Conservation (phyloP, 1,284 basidiomycete species). For the Ganoderma lucidum region DNA sequence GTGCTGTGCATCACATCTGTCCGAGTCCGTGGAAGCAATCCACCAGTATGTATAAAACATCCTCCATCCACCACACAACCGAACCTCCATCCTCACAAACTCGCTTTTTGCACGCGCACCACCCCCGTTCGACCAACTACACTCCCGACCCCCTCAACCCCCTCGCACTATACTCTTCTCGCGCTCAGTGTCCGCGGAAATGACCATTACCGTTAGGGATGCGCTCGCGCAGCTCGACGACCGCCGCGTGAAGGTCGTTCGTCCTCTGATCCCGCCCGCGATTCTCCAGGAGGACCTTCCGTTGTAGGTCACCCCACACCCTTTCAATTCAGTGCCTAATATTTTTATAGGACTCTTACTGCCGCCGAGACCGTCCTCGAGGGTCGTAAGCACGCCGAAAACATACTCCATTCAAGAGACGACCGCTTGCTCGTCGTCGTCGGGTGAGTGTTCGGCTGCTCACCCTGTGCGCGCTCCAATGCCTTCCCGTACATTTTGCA, state of each 20-base stretch:
- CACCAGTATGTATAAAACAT: slow-evolving; percentile 33
- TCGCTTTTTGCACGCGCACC: slow-evolving; percentile 4
- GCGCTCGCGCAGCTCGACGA: slow-evolving; percentile 88
- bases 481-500: not conserved
- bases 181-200: slow-evolving; percentile 46
- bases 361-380: slow-evolving; percentile 87
- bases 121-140: slow-evolving; percentile 2
- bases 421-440: slow-evolving; percentile 91
- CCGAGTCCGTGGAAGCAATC: slow-evolving; percentile 7
- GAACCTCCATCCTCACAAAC: slow-evolving; percentile 13
- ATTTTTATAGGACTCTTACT: slow-evolving; percentile 59
- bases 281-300: slow-evolving; percentile 91
- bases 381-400: slow-evolving; percentile 83
- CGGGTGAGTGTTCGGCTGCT: slow-evolving; percentile 59
- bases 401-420: slow-evolving; percentile 84
- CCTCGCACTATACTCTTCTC: slow-evolving; percentile 2
- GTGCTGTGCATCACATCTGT: slow-evolving; percentile 18
- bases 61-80: slow-evolving; percentile 16
- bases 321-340: not conserved
- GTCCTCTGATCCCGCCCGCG: slow-evolving; percentile 91
- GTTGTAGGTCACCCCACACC: slow-evolving; percentile 52
- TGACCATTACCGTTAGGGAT: slow-evolving; percentile 75
- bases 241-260: slow-evolving; percentile 82
- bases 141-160: slow-evolving; percentile 7
- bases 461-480: not conserved